These are phyloP conservation scores for Cyberlindnera petersonii DNA, from an alignment of 805 yeast genomes.

Conservation along the genomic window DNA sequence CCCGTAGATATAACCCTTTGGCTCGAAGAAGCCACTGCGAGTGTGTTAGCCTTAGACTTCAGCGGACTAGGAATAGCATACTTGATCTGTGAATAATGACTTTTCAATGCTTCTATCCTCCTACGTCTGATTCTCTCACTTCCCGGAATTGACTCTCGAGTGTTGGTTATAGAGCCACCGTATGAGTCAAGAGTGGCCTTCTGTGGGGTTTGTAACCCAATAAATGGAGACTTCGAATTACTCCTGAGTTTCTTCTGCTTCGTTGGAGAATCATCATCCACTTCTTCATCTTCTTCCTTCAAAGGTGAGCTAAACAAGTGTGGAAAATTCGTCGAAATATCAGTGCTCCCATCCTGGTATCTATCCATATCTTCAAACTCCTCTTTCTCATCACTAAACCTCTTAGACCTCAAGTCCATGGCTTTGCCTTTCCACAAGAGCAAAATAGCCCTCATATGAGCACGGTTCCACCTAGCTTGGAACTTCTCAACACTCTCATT, in stretches of 20 bases:
- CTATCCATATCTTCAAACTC: constrained; percentile 3
- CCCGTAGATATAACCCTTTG: constrained; percentile 2
- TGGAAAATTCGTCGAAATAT: too few species aligned
- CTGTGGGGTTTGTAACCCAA: constrained; percentile 22
- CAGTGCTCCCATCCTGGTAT: too few species aligned
- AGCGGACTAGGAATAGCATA: constrained; percentile 38
- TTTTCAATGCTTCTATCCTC: constrained; percentile 34
- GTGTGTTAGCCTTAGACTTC: neutral
- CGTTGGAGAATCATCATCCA: constrained; percentile 22
- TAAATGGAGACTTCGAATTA: constrained; percentile 5
- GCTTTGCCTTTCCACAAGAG: constrained; percentile 32
- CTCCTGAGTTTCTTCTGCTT: constrained; percentile 6
- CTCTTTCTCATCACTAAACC: neutral
- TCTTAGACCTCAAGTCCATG: neutral
- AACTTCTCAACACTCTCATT: constrained; percentile 32
- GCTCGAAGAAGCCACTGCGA: neutral
- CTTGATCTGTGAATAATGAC: constrained; percentile 32
- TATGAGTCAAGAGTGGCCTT: constrained; percentile 12
- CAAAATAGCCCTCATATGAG: constrained; percentile 34
- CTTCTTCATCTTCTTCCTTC: constrained; percentile 2
- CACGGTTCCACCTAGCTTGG: constrained; percentile 38
- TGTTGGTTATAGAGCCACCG: neutral
- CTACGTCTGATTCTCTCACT: constrained; percentile 33
- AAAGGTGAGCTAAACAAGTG: too few species aligned
- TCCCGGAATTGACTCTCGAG: constrained; percentile 32